Evolutionary conservation across 306 rosid genomes (phyloP).

Genomic region (Pyrus bretschneideri): DNA sequence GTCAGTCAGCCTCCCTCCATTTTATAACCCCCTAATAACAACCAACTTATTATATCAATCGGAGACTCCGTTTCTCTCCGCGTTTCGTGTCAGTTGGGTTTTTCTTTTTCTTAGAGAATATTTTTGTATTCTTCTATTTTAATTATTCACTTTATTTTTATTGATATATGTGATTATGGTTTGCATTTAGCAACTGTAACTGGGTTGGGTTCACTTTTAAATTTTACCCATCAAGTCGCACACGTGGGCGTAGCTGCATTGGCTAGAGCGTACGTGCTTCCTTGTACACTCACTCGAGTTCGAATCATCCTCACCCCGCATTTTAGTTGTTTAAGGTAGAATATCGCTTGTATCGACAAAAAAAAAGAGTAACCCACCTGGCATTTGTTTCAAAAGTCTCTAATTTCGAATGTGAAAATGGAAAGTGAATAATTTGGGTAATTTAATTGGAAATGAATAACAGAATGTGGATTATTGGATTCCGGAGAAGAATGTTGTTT

Average conservation of each 20-base stretch:
- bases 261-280: too few relatives aligned
- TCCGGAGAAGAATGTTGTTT: not conserved
- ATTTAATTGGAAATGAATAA: too few relatives aligned
- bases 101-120: too few relatives aligned
- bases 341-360: too few relatives aligned
- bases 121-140: not conserved
- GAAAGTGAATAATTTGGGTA: too few relatives aligned
- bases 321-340: not conserved
- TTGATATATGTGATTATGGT: not conserved
- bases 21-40: not conserved
- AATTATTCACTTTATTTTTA: not conserved
- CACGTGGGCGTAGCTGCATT: too few relatives aligned
- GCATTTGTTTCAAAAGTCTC: too few relatives aligned
- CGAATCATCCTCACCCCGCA: too few relatives aligned
- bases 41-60: not conserved
- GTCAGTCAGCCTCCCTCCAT: constrained; percentile 34
- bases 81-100: not conserved
- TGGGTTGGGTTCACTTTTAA: not conserved
- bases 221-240: not conserved
- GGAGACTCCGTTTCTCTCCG: too few relatives aligned
- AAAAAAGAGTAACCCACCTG: not conserved
- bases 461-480: not conserved
- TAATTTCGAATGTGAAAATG: too few relatives aligned
- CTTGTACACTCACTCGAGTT: too few relatives aligned
- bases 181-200: not conserved